Conservation (phyloP, 176 grass and related monocot species). For the Puya raimondii region DNA sequence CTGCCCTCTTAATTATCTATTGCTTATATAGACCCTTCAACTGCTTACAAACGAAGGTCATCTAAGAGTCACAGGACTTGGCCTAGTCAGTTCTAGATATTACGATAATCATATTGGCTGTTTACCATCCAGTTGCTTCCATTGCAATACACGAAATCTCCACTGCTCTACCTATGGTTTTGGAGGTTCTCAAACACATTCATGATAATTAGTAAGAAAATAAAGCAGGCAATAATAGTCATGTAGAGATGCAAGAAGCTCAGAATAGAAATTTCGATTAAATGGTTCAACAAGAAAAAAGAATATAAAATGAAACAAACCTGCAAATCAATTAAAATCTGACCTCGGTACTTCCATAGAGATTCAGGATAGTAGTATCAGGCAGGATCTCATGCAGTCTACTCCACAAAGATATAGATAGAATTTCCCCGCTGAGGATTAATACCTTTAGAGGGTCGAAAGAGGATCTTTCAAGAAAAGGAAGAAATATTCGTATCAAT, state of each 20-base stretch:
- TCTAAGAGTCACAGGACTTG: no score
- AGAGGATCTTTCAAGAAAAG: constrained; percentile 31
- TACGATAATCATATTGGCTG: no score
- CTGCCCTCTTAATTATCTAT: no score
- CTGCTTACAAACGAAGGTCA: no score
- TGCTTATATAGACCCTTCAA: no score
- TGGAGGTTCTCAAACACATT: no score
- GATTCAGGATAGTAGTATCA: constrained; percentile 60
- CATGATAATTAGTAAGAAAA: neutral
- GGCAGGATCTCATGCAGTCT: constrained; percentile 46
- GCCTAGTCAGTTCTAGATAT: no score
- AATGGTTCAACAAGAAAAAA: constrained; percentile 4
- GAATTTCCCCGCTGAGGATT: constrained; percentile 75
- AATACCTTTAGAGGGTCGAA: constrained; percentile 52
- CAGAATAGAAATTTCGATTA: neutral
- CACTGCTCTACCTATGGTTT: no score
- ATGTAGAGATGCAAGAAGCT: neutral
- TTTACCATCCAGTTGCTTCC: no score
- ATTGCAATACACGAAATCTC: no score
- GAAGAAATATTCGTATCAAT: constrained; percentile 53
- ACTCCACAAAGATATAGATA: constrained; percentile 54
- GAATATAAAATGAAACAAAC: constrained; percentile 22
- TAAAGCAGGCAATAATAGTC: neutral
- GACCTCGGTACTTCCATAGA: constrained; percentile 88
- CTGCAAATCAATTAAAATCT: constrained; percentile 20